These are phyloP conservation scores for Coniochaeta sp. DNA, from an alignment of 2,329 filamentous ascomycete genomes.

Conservation along the genomic window DNA sequence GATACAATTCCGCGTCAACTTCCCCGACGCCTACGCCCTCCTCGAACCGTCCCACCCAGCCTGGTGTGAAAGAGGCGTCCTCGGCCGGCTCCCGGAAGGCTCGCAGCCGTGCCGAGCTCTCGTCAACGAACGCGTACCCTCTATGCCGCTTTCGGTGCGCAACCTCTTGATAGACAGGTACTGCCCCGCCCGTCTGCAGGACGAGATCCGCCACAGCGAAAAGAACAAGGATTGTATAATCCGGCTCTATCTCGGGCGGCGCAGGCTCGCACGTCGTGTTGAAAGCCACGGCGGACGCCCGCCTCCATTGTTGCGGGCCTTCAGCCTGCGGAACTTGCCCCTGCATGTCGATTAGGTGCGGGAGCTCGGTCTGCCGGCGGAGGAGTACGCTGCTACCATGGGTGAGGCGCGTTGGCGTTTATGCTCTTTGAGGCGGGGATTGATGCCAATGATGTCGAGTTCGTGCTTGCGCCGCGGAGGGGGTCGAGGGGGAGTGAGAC, in stretches of 20 bases:
- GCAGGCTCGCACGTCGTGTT: not conserved
- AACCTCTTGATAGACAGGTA: not conserved
- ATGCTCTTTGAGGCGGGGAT: constrained; percentile 40
- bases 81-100: not conserved
- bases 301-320: constrained; percentile 12
- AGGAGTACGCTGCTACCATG: constrained; percentile 35
- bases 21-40: not conserved
- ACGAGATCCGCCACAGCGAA: not conserved
- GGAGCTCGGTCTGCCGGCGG: constrained; percentile 25
- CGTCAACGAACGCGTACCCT: not conserved
- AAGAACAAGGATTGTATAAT: not conserved
- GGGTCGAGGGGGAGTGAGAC: not conserved
- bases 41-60: not conserved
- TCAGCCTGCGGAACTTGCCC: constrained; percentile 40
- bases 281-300: not conserved
- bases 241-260: not conserved
- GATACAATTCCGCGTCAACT: not conserved
- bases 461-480: constrained; percentile 35
- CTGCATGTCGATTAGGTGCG: constrained; percentile 44
- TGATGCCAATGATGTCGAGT: constrained; percentile 49
- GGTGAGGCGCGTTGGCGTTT: constrained; percentile 40
- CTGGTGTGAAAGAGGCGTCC: not conserved
- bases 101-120: not conserved
- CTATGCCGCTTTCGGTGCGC: not conserved
- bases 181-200: not conserved